Conservation (phyloP, 2,329 filamentous ascomycete genomes). For the Seiridium unicorne region DNA sequence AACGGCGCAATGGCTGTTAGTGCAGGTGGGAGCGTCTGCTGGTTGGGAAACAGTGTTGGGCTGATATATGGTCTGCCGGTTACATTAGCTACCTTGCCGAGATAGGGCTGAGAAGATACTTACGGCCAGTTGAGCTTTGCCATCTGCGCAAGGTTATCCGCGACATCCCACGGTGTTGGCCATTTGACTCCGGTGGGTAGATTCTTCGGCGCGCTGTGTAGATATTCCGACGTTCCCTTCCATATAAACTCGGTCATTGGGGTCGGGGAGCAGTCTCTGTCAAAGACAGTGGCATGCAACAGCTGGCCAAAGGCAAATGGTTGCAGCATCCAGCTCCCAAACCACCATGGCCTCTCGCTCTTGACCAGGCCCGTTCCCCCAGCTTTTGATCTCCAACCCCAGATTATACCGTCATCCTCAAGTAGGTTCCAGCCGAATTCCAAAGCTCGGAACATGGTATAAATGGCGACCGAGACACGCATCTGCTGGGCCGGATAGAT, state of each 20-base stretch:
- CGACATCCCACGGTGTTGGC: constrained; percentile 73
- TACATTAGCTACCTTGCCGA: constrained; percentile 1
- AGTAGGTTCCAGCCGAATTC: constrained; percentile 86
- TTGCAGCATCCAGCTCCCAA: constrained; percentile 80
- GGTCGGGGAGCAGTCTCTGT: constrained; percentile 61
- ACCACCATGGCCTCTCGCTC: constrained; percentile 74
- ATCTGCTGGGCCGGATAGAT: constrained; percentile 62
- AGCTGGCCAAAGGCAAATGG: constrained; percentile 75
- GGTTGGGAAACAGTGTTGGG: constrained; percentile 80
- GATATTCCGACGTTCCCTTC: constrained; percentile 74
- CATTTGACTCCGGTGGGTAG: constrained; percentile 68
- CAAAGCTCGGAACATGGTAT: constrained; percentile 74
- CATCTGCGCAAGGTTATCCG: constrained; percentile 80
- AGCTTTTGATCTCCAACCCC: constrained; percentile 46
- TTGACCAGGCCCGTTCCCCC: constrained; percentile 50
- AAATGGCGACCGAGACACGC: constrained; percentile 79
- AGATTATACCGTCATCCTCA: constrained; percentile 70
- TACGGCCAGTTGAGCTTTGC: constrained; percentile 81
- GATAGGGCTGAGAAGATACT: constrained; percentile 29
- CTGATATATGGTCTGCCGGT: constrained; percentile 65
- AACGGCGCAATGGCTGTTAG: constrained; percentile 73
- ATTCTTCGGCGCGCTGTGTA: constrained; percentile 68
- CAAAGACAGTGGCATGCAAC: constrained; percentile 73
- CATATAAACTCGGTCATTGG: constrained; percentile 53
- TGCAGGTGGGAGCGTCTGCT: constrained; percentile 62